Conservation (phyloP, 23 red algal genomes). For the Gracilariopsis chorda region DNA sequence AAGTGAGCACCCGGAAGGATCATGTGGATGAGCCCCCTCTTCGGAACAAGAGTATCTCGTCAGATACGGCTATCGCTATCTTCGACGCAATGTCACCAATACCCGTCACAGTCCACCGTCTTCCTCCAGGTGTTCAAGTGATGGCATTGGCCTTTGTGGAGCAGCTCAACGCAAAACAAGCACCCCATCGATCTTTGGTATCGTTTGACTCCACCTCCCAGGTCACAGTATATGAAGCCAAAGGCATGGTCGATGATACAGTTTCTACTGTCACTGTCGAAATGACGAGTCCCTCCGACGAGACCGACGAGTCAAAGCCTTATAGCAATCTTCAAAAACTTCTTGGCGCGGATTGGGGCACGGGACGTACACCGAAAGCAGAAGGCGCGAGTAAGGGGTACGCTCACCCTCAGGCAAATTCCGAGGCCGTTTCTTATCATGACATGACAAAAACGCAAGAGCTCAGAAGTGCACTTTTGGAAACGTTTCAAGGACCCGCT, state of each 20-base stretch:
- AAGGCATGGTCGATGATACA: not conserved
- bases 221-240: not conserved
- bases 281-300: not conserved
- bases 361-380: not conserved
- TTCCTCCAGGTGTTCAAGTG: slow-evolving; percentile 28
- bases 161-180: not conserved
- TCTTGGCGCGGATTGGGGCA: slow-evolving; percentile 1
- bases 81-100: slow-evolving; percentile 38
- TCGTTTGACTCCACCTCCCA: slow-evolving; percentile 31
- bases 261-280: slow-evolving; percentile 13
- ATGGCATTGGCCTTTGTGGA: slow-evolving; percentile 22
- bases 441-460: not conserved
- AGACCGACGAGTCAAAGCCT: not conserved
- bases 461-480: not conserved
- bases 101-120: slow-evolving; percentile 10
- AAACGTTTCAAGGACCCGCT: slow-evolving; percentile 11
- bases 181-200: not conserved
- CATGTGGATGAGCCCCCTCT: not conserved
- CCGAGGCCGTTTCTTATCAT: not conserved
- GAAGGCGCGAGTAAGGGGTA: not conserved
- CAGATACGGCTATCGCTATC: slow-evolving; percentile 33
- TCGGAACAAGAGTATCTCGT: not conserved
- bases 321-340: not conserved
- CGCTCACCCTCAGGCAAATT: not conserved
- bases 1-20: not conserved